Evolutionary conservation across 2,329 filamentous ascomycete species (phyloP), one percentile per base, ranked within the genome.

Genomic region (Chaetomium globosum): DNA sequence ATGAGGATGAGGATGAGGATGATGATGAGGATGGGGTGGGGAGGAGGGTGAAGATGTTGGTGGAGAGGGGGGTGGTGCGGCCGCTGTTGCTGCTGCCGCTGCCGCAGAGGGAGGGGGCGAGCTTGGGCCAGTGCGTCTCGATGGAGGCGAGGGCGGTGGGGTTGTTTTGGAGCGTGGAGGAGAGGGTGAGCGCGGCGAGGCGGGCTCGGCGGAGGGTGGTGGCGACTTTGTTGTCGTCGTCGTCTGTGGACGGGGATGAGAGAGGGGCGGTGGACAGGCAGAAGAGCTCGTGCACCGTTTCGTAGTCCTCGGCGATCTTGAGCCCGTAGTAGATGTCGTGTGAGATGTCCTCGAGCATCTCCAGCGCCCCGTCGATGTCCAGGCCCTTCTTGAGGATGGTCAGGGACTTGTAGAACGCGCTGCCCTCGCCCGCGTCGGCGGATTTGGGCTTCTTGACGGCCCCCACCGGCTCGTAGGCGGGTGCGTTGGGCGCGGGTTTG

Each of bases 321-420:
- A 87, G 78, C 10, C 88, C 88, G 74, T 89, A 90, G 77, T 89
- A 90, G 68, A 89, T 85, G 74, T 89, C 88, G 74, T 90, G 87
- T 0, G 87, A 83, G 31, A 89, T 77, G 7, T 90, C 87, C 67
- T 84, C 80, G n/a, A 90, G 80, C 39, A 80, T 80, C 39, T 84
- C 81, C 8, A 90, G 79, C 0, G 84, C 83, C 12, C 77, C 77
- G 49, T 83, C 81, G 16, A 86, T 77, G 74, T 61, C 69, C 12
- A 72, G 70, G n/a, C 80, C 78, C 55, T 75, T 79, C 71, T 84
- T 83, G 58, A 88, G 73, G 48, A 81, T 77, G 39, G 79, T 75
- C 57, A 88, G 76, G 9, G 83, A 81, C 28, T 79, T 75, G 64
- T 76, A 73, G 71, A 85, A 85, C 8, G 74, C 77, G 60, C 52